Evolutionary conservation across 768 basidiomycete genomes (phyloP), one percentile per base, ranked within the genome.

Genomic region (Suillus tomentosus): DNA sequence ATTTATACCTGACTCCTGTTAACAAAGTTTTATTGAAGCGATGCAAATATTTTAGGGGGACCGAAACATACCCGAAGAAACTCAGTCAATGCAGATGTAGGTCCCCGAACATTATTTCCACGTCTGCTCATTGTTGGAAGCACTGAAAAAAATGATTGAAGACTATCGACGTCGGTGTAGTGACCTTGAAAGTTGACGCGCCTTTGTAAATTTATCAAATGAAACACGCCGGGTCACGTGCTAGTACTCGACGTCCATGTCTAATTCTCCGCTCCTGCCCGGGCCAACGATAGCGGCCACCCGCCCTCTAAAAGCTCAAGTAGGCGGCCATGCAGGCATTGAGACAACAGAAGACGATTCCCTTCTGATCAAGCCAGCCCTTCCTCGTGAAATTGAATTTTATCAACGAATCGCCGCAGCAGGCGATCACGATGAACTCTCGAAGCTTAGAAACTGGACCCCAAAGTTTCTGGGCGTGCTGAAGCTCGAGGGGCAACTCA

Each of bases 381-480:
- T 87, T 13, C 81, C 81, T 0, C 74, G 78, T 43, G 94, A 96
- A 71, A 79, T 86, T 43, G 78, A 79, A 24, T 95, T 95, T 73
- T 96, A 96, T 76, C 83, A 87, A 63, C 67, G 74, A 42, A 73
- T 89, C 39, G 77, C 80, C 6, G 72, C 78, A 6, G 78, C 82
- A 67, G 68, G 76, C 3, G 68, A 65, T 65, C 15, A 64, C 59
- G 40, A 65, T 56, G 6, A 27, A 67, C 36, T 51, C n/a, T 79
- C 77, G 19, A 69, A 74, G 2, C 80, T 93, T 48, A 80, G 77
- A 45, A 81, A 78, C 2, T 94, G 85, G 73, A 82, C 90, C 5
- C 92, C 95, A 13, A 82, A 79, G 48, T 97, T 94, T 75, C 81
- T 88, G 50, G 96, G 96, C 3, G 90, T 90, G 4, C 79, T 97